Evolutionary conservation across 2,329 filamentous ascomycete genomes (phyloP).

Genomic region (Reticulascus tulasneorum): DNA sequence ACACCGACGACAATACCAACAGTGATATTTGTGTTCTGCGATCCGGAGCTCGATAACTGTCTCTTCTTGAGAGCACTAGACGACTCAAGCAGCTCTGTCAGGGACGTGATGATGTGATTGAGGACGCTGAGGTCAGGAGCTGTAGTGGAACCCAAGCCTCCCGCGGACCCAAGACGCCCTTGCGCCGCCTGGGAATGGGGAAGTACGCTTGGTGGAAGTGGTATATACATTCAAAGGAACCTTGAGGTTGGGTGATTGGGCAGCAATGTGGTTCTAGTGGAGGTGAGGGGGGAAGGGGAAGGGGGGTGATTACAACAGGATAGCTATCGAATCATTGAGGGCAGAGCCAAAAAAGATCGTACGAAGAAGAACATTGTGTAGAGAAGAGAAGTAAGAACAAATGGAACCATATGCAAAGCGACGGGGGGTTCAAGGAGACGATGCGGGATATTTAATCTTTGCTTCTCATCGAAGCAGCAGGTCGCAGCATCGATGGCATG

Average conservation of each 20-base stretch:
- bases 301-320: background rate
- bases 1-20: slow-evolving; percentile 41
- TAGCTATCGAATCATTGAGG: slow-evolving; percentile 2
- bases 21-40: slow-evolving; percentile 31
- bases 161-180: background rate
- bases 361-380: slow-evolving; percentile 1
- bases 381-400: background rate
- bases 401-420: too few species aligned
- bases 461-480: too few species aligned
- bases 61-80: slow-evolving; percentile 1
- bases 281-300: background rate
- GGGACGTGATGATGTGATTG: background rate
- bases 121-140: background rate
- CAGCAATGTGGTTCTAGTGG: background rate
- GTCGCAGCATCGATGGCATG: slow-evolving; percentile 1
- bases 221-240: slow-evolving; percentile 12
- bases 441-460: too few species aligned
- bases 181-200: slow-evolving; percentile 1
- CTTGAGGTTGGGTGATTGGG: background rate
- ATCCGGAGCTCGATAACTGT: slow-evolving; percentile 9
- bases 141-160: background rate
- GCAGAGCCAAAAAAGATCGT: slow-evolving; percentile 1
- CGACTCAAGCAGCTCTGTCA: background rate
- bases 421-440: too few species aligned
- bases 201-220: slow-evolving; percentile 1